Evolutionary conservation across 306 rosid genomes (phyloP).

Genomic region (Parietaria judaica): DNA sequence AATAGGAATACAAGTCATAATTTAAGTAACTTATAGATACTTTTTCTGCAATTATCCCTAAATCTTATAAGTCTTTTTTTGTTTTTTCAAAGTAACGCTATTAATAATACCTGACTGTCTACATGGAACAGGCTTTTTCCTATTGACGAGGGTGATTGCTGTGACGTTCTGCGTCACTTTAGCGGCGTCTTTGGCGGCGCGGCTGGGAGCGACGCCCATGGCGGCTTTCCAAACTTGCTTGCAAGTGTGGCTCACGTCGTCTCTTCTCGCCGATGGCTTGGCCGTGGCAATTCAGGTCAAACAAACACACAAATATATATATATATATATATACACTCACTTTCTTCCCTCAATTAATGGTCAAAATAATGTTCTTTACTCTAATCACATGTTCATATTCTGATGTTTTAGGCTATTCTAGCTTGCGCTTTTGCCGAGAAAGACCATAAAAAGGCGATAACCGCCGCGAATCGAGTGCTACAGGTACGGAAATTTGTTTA

Average conservation of each 20-base stretch:
- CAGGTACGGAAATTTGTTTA: constrained; percentile 28
- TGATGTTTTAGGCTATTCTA: constrained; percentile 55
- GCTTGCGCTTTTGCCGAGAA: constrained; percentile 86
- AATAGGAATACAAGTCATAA: not conserved
- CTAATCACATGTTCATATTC: not conserved
- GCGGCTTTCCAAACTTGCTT: constrained; percentile 94
- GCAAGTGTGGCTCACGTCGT: constrained; percentile 89
- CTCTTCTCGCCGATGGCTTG: constrained; percentile 86
- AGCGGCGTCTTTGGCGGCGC: constrained; percentile 83
- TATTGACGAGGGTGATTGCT: constrained; percentile 75
- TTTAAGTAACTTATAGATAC: not conserved
- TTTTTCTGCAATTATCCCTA: no score
- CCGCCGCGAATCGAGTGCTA: constrained; percentile 48
- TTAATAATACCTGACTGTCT: not conserved
- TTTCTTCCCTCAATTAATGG: no score
- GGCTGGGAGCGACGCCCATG: constrained; percentile 75
- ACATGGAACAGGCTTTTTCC: constrained; percentile 42
- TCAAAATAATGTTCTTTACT: no score
- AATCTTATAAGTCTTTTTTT: no score
- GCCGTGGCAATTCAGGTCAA: constrained; percentile 88
- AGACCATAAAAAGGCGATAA: constrained; percentile 52
- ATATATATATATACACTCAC: no score
- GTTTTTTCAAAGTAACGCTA: no score
- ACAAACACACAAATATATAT: no score
- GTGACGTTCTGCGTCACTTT: constrained; percentile 92